phyloP scores from a whole-genome alignment of 257 asterid species.

The Lithospermum erythrorhizon region DNA sequence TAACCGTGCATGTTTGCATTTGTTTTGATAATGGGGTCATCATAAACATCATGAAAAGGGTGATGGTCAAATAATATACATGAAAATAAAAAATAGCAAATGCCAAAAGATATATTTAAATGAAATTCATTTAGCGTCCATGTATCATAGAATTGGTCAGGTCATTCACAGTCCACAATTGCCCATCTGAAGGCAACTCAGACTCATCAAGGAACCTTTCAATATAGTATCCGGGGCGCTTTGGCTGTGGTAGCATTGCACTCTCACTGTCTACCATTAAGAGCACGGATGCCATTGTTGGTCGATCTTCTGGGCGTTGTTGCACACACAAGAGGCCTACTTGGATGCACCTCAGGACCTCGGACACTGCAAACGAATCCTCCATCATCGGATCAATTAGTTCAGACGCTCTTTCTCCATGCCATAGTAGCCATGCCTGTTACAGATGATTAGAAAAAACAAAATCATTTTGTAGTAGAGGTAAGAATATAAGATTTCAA shows the following conservation, averaged over 20 bases:
- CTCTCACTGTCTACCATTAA: constrained; percentile 48
- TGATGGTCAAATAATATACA: too few species aligned
- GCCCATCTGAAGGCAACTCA: constrained; percentile 34
- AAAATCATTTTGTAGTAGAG: background rate
- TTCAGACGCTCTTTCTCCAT: constrained; percentile 45
- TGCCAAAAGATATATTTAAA: too few species aligned
- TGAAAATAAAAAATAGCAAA: too few species aligned
- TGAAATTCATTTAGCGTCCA: constrained; percentile 17
- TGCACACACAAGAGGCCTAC: constrained; percentile 68
- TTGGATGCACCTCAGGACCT: constrained; percentile 63
- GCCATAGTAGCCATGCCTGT: constrained; percentile 62
- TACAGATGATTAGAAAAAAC: background rate
- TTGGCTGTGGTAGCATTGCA: constrained; percentile 49
- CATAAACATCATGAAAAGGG: too few species aligned
- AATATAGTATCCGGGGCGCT: constrained; percentile 52
- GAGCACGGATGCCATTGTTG: constrained; percentile 52
- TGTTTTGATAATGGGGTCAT: too few species aligned
- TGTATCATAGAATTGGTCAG: constrained; percentile 45
- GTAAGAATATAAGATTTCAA: too few species aligned
- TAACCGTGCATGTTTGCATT: too few species aligned
- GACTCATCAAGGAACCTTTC: constrained; percentile 33
- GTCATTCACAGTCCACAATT: constrained; percentile 46
- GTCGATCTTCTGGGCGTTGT: constrained; percentile 62
- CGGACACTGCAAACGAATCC: constrained; percentile 22
- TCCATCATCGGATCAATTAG: constrained; percentile 36